phyloP scores from a whole-genome alignment of 768 basidiomycete species.

The Auricularia sp. region DNA sequence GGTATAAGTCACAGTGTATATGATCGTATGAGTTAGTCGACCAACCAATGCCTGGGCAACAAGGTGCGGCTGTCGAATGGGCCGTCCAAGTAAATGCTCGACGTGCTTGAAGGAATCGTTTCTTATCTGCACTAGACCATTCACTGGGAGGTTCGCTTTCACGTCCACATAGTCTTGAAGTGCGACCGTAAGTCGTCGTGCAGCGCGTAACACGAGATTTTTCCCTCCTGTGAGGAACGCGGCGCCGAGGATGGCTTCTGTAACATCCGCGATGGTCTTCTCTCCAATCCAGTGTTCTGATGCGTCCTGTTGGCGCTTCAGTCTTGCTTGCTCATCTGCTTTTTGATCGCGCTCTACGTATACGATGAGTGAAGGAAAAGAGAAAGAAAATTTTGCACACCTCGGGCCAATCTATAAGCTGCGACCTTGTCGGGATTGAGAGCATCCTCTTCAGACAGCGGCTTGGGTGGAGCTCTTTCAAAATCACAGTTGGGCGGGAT shows the following conservation, averaged over 20 bases:
- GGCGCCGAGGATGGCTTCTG: conserved; percentile 77
- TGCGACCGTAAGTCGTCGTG: conserved; percentile 55
- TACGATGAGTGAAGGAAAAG: background rate
- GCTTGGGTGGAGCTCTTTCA: background rate
- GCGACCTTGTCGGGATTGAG: background rate
- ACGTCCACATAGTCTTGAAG: conserved; percentile 57
- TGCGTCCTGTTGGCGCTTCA: conserved; percentile 33
- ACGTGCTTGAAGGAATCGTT: conserved; percentile 43
- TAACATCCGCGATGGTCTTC: conserved; percentile 80
- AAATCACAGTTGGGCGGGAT: conserved; percentile 33
- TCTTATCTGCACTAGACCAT: conserved; percentile 34
- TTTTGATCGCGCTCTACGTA: conserved; percentile 14
- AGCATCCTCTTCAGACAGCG: background rate
- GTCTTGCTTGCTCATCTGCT: conserved; percentile 15
- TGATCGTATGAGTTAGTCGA: background rate
- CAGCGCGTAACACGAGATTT: conserved; percentile 51
- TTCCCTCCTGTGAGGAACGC: conserved; percentile 67
- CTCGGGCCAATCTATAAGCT: background rate
- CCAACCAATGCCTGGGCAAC: conserved; percentile 65
- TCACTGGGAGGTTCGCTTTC: conserved; percentile 31
- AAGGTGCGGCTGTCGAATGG: conserved; percentile 51
- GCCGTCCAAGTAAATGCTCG: conserved; percentile 53
- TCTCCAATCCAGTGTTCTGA: conserved; percentile 55
- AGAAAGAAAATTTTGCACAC: background rate
- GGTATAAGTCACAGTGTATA: background rate